A percentile compares a stretch with the other conserved stretches of the same genome.
These are phyloP conservation scores for Micractinium sp. DNA, from an alignment of 139 green algal genomes.

Conservation along the genomic window DNA sequence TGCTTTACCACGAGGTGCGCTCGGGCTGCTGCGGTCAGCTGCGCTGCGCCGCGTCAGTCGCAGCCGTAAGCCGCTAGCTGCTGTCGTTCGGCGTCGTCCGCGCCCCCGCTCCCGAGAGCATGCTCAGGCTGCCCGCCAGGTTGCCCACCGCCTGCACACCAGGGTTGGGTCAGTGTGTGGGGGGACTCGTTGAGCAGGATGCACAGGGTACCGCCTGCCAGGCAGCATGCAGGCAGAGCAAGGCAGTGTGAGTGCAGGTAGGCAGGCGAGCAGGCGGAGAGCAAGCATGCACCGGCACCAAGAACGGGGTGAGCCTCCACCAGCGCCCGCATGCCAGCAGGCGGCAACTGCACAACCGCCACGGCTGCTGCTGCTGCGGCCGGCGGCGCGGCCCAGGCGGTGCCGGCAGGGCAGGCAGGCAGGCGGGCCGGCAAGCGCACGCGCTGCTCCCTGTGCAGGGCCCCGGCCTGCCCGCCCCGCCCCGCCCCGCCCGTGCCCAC, in stretches of 20 bases:
- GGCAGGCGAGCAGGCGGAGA: not conserved
- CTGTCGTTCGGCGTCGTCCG: not conserved
- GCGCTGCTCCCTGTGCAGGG: no score
- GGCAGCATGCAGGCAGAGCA: not conserved
- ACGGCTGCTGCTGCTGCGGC: no score
- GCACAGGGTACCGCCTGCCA: no score
- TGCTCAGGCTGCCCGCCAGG: not conserved
- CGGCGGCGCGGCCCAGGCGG: no score
- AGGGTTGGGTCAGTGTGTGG: no score
- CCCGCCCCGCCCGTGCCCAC: not conserved
- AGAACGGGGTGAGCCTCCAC: no score
- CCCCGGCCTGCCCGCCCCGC: not conserved
- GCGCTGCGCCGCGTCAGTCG: not conserved
- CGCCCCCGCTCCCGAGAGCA: not conserved
- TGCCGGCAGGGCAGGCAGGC: no score
- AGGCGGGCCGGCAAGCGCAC: no score
- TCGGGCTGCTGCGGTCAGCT: not conserved
- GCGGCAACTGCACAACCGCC: not conserved
- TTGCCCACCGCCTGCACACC: constrained; percentile 16
- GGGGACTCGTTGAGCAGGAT: no score
- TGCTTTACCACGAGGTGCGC: no score
- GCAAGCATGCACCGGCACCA: no score
- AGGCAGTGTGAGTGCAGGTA: not conserved
- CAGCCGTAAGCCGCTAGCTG: not conserved
- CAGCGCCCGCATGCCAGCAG: not conserved